Percentiles rank a stretch among this genome's conserved stretches.
phyloP scores from a whole-genome alignment of 1,139 yeast species.

The Debaryomycetaceae sp. region DNA sequence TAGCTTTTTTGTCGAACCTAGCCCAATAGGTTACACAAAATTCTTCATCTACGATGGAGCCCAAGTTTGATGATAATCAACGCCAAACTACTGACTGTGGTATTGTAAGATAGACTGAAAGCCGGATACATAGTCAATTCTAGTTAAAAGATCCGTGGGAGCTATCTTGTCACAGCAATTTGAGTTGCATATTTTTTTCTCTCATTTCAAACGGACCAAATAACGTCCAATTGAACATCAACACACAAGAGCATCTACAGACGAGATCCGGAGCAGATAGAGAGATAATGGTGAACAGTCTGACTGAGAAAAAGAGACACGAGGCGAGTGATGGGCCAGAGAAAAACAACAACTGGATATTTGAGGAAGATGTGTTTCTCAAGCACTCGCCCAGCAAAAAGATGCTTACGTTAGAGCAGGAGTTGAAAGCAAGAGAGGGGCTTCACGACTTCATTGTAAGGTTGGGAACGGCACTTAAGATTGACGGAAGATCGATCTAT shows the following conservation, averaged over 20 bases:
- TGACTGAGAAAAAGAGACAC: neutral
- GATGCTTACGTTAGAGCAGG: conserved; percentile 29
- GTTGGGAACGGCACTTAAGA: conserved; percentile 35
- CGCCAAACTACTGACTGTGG: no score
- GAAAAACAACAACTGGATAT: conserved; percentile 30
- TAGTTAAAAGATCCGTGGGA: no score
- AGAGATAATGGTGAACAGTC: conserved; percentile 1
- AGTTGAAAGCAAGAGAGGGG: conserved; percentile 35
- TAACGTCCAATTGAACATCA: no score
- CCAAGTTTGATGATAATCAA: neutral
- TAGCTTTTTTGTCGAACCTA: neutral
- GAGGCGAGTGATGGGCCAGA: neutral
- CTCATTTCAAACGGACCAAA: no score
- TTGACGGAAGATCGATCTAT: conserved; percentile 43
- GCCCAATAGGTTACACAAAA: conserved; percentile 3
- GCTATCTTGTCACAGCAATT: no score
- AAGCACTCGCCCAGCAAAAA: conserved; percentile 29
- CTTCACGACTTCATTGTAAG: conserved; percentile 40
- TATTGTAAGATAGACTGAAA: no score
- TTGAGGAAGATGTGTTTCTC: conserved; percentile 30
- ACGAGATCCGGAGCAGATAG: no score
- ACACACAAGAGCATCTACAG: no score
- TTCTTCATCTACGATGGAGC: neutral
- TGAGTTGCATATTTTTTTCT: no score
- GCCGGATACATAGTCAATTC: no score